These are phyloP conservation scores for Mycena floridula DNA, from an alignment of 768 basidiomycete species.

Conservation along the genomic window DNA sequence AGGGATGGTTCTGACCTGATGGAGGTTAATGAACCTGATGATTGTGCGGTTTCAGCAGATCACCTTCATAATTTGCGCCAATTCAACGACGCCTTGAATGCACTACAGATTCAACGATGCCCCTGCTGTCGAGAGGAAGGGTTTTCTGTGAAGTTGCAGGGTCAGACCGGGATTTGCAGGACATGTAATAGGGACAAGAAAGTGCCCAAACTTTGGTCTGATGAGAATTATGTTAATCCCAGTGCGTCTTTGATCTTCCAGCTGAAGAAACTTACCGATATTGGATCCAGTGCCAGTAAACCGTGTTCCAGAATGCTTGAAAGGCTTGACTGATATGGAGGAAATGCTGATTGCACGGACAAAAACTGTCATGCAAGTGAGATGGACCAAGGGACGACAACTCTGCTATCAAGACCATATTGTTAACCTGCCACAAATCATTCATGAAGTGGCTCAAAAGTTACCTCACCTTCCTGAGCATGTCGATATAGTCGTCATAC, in stretches of 20 bases:
- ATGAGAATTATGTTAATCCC: background rate
- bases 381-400: slow-evolving; percentile 8
- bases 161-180: background rate
- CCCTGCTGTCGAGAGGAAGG: background rate
- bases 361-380: slow-evolving; percentile 11
- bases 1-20: background rate
- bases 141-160: background rate
- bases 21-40: background rate
- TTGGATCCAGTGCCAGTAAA: background rate
- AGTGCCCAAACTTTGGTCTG: background rate
- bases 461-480: background rate
- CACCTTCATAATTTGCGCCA: no score
- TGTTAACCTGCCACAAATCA: slow-evolving; percentile 7
- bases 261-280: background rate
- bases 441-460: slow-evolving; percentile 3
- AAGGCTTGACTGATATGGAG: background rate
- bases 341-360: slow-evolving; percentile 1
- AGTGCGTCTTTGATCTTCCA: background rate
- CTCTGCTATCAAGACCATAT: slow-evolving; percentile 11
- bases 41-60: background rate
- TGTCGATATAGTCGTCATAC: slow-evolving; percentile 5
- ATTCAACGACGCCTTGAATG: background rate
- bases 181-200: background rate
- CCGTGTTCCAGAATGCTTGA: background rate
- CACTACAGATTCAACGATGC: background rate